Base-by-base conservation (phyloP, 2,329 filamentous ascomycete genomes). In the Madurella fahalii region DNA sequence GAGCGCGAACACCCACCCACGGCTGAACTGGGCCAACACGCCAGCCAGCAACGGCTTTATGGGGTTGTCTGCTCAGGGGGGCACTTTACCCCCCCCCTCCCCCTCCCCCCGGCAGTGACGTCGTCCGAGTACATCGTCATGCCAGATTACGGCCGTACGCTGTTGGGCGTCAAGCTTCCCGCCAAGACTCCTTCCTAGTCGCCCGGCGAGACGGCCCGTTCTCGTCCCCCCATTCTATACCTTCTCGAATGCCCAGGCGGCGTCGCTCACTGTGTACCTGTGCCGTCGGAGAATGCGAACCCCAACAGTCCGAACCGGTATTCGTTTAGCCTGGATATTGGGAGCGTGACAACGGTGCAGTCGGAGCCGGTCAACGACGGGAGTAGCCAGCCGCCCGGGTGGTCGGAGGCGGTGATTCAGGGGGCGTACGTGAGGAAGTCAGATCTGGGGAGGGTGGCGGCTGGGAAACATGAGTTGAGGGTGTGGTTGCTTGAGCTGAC, bases 1-100 rank as follows among this genome's bases (percentile, higher is more conserved):
- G 1, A 76, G 76, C 71, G 69, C 73, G 40, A 77, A 82, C 58
- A 72, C 71, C 2, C 72, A 79, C 1, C 77, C 78, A 1, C 70
- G 69, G 12, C 67, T 79, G 18, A 72, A 71, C 18, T 79, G 74
- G 60, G 70, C 77, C 4, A 70, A 71, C 37, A 70, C 69, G 40
- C 69, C 78, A 11, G 71, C 72, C 0, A 76, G 77, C 17, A 52
- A 53, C 18, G 58, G 56, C 5, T 69, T 77, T 25, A 70, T 82
- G 65, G 77, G 77, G 7, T 71, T 82, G 5, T 66, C 74, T 1
- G 71, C 77, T 16, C 76, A 81, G 59, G 75, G 74, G 3, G 75
- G 69, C 62, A 77, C 78, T 53, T n/a, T n/a, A n/a, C n/a, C n/a
- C n/a, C n/a, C n/a, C n/a, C n/a, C n/a, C n/a, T n/a, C n/a, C n/a